These are phyloP conservation scores for Vaccinium myrtillus DNA, from an alignment of 148 eudicot genomes.

Conservation along the genomic window DNA sequence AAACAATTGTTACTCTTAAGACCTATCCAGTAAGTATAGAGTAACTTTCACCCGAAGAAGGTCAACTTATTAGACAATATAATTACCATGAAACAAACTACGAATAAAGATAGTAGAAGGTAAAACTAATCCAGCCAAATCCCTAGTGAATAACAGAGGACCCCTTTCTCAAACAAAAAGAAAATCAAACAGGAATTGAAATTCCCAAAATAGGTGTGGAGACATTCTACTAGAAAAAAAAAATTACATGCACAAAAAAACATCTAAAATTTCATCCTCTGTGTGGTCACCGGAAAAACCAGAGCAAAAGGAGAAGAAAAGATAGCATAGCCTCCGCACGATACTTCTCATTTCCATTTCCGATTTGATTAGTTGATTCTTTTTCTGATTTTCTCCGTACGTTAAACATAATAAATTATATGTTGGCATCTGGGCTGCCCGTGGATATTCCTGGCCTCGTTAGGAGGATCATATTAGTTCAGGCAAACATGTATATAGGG, in stretches of 20 bases:
- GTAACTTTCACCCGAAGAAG: background rate
- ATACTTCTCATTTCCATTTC: background rate
- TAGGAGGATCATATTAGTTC: background rate
- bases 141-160: too few relatives aligned
- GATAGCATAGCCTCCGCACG: background rate
- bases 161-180: too few relatives aligned
- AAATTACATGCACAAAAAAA: too few relatives aligned
- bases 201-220: too few relatives aligned
- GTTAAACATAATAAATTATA: background rate
- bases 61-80: background rate
- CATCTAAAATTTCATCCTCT: too few relatives aligned
- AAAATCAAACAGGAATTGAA: too few relatives aligned
- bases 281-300: too few relatives aligned
- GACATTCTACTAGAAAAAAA: too few relatives aligned
- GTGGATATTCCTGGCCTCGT: background rate
- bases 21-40: background rate
- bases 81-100: background rate
- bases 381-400: background rate
- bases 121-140: too few relatives aligned
- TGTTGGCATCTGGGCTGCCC: background rate
- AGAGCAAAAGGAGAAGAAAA: too few relatives aligned
- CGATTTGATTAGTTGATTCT: background rate
- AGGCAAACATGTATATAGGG: background rate
- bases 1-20: background rate
- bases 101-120: too few relatives aligned